Base-by-base conservation (phyloP, 2,329 filamentous ascomycete genomes). In the Rhytidhysteron rufulum region DNA sequence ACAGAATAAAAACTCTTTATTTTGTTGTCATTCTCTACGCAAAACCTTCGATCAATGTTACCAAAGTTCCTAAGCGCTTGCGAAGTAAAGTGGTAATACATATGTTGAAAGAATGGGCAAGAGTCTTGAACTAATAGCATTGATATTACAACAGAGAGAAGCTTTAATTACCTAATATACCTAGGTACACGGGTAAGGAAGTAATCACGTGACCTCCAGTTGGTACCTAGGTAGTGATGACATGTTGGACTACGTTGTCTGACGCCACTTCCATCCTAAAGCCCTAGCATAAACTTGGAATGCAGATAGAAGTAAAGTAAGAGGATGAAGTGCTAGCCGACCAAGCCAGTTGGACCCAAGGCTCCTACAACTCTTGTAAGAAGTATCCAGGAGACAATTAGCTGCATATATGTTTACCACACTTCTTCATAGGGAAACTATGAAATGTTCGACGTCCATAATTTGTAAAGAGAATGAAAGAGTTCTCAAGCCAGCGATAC, bases 291-390 rank as follows among this genome's bases (percentile, higher is more conserved):
- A 43, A 97, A 82, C 49, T 82, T 81, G 57, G 97, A 86, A 66
- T 86, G 80, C 13, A 90, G 90, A 70, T 97, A 91, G 40, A 88
- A 78, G 32, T 87, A 83, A 48, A 97, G 84, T 37, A 97, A 80
- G 24, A 96, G 83, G 63, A 97, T 93, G 68, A 97, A 97, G 58
- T 91, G 83, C 70, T 95, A 89, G 55, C 91, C 91, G 11, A 97
- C 91, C 25, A 89, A 94, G 61, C 93, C 93, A 22, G 91, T 97
- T 68, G 85, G 88, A 55, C 91, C 90, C 41, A 96, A 80, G 43
- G 96, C 88, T 47, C 70, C 72, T 75, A 47, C 30, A 43, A 37
- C 36, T 17, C 17, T 21, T 31, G 40, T 57, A 29, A 57, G 51
- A n/a, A n/a, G n/a, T n/a, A n/a, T n/a, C 32, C 39, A 34, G 39